Evolutionary conservation across 345 rosid genomes (phyloP).

Genomic region (Syzygium aromaticum): DNA sequence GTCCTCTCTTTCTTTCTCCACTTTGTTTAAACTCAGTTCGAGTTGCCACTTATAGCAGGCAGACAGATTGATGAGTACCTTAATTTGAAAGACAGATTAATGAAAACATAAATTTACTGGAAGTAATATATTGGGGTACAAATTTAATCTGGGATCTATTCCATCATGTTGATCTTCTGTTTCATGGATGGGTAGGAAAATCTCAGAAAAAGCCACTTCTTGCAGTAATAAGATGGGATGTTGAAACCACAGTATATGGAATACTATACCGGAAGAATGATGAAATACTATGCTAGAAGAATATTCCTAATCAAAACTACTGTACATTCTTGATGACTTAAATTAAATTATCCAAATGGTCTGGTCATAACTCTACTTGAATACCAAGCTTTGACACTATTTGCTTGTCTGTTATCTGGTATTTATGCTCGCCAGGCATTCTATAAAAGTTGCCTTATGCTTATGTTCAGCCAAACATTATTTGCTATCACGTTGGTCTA

Average conservation of each 20-base stretch:
- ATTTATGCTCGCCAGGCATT: not conserved
- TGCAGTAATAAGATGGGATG: not conserved
- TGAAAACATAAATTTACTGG: not conserved
- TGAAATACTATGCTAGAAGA: not conserved
- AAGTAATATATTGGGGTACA: not conserved
- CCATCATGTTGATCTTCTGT: not conserved
- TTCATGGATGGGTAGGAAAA: not conserved
- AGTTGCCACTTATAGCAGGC: not conserved
- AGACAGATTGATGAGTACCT: not conserved
- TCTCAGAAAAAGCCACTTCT: not conserved
- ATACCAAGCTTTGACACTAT: not conserved
- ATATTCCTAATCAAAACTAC: not conserved
- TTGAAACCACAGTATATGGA: not conserved
- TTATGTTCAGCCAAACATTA: not conserved
- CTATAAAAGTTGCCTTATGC: not conserved
- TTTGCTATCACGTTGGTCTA: not conserved
- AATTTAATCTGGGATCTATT: not conserved
- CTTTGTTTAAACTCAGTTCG: not conserved
- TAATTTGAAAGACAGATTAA: not conserved
- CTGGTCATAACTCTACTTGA: not conserved
- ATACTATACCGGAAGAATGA: not conserved
- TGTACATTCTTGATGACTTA: not conserved
- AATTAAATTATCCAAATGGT: not conserved
- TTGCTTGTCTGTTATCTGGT: not conserved
- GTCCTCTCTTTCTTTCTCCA: not conserved